Evolutionary conservation across 179 eudicot species (phyloP), one percentile per base, ranked within the genome.

Genomic region (Spinacia oleracea): DNA sequence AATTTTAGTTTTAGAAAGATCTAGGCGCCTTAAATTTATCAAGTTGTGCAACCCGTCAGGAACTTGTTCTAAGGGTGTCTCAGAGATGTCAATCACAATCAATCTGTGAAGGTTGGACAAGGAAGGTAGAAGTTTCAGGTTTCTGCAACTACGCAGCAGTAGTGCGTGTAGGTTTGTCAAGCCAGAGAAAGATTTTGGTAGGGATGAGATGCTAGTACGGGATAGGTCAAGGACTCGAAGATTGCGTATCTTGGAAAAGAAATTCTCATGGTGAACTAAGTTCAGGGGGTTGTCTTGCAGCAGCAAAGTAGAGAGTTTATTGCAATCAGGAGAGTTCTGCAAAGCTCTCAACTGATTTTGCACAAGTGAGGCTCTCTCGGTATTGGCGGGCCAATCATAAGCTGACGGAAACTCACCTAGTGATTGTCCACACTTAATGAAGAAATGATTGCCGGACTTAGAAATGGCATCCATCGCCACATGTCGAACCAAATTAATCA

Each of bases 311-410:
- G 80, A 71, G 8, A 81, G 50, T 43, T 63, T 64, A 35, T 31
- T 77, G 60, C 66, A 81, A 69, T 72, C 60, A 21, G 86, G 86
- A 64, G 51, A 31, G 70, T 65, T 78, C 21, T 35, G 68, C 70
- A 84, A 65, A 23, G 71, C 72, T 25, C 45, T 72, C 78, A 84
- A 29, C 56, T 81, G 84, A 69, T 81, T 87, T 70, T 70, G 81
- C 83, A 87, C 81, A 50, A 87, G 78, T 5, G 92, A 89, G n/a
- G 86, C 82, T 83, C 88, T 84, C 45, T 79, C 85, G 2, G 82
- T 75, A 58, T 89, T 70, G 45, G 29, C 20, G 11, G 80, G 77
- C 91, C 90, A 89, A 53, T 77, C 83, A 14, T 77, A 42, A 43
- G 68, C 72, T 32, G 62, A 43, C 1, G 89, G 89, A 23, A 84